These are phyloP conservation scores for Crucihimalaya himalaica DNA, from an alignment of 345 rosid genomes.

Conservation along the genomic window DNA sequence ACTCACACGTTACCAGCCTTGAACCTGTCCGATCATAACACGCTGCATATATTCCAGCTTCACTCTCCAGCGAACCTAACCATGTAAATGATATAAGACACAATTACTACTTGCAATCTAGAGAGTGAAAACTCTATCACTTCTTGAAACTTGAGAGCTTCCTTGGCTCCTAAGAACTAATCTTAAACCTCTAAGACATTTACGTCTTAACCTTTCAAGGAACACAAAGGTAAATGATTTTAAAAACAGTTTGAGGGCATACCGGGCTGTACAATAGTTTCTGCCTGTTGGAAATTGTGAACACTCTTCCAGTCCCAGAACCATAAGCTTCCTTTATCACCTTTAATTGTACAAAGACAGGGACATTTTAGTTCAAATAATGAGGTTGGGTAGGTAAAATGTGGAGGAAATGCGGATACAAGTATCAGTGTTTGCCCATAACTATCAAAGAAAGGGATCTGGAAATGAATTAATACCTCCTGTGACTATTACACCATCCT, in stretches of 20 bases:
- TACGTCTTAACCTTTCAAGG: background rate
- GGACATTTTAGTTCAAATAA: constrained; percentile 13
- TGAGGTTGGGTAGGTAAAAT: background rate
- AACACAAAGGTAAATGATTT: background rate
- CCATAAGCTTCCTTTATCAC: constrained; percentile 89
- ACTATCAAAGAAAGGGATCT: constrained; percentile 1
- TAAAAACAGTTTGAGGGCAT: constrained; percentile 6
- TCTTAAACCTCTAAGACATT: background rate
- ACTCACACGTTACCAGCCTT: constrained; percentile 73
- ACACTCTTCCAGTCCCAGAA: constrained; percentile 98
- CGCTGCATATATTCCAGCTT: constrained; percentile 83
- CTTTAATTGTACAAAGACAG: constrained; percentile 28
- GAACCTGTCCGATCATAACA: constrained; percentile 77
- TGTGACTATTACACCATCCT: constrained; percentile 86
- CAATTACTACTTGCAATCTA: background rate
- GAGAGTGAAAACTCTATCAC: background rate
- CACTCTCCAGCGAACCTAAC: constrained; percentile 86
- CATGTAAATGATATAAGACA: constrained; percentile 2
- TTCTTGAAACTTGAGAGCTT: background rate
- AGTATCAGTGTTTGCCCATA: background rate
- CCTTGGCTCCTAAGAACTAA: background rate
- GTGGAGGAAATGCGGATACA: background rate
- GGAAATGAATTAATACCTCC: constrained; percentile 55
- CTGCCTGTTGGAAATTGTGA: constrained; percentile 83
- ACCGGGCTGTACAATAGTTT: constrained; percentile 55